These are phyloP conservation scores for Suhomyces bribrorum DNA, from an alignment of 1,139 yeast genomes.

Conservation along the genomic window DNA sequence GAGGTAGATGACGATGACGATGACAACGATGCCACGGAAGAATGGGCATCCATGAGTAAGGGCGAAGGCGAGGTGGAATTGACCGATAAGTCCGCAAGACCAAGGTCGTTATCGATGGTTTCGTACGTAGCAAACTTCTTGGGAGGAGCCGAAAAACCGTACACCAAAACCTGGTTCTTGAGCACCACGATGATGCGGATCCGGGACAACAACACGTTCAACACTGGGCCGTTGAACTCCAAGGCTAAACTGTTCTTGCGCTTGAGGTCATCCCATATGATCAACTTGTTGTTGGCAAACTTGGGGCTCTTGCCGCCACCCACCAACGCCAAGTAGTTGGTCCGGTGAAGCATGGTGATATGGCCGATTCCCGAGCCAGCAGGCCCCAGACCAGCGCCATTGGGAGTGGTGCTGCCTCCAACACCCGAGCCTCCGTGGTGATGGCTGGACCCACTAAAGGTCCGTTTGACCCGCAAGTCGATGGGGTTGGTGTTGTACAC, in stretches of 20 bases:
- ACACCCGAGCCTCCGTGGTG: slow-evolving; percentile 6
- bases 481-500: slow-evolving; percentile 90
- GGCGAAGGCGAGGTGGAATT: slow-evolving; percentile 16
- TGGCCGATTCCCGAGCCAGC: slow-evolving; percentile 66
- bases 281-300: slow-evolving; percentile 72
- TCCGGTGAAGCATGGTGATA: slow-evolving; percentile 81
- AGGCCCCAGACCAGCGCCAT: not conserved
- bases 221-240: slow-evolving; percentile 73
- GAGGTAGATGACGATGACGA: slow-evolving; percentile 14
- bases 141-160: slow-evolving; percentile 82
- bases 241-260: slow-evolving; percentile 71
- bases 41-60: slow-evolving; percentile 11
- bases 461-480: slow-evolving; percentile 73
- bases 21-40: slow-evolving; percentile 18
- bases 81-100: slow-evolving; percentile 65
- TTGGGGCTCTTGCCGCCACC: slow-evolving; percentile 86
- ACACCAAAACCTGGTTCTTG: slow-evolving; percentile 66
- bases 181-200: slow-evolving; percentile 74
- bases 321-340: slow-evolving; percentile 84
- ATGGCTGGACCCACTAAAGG: slow-evolving; percentile 29
- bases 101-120: slow-evolving; percentile 66
- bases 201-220: slow-evolving; percentile 73
- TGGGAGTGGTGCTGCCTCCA: not conserved
- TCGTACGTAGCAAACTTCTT: slow-evolving; percentile 67
- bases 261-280: slow-evolving; percentile 91